Conservation (phyloP, 2,329 filamentous ascomycete genomes). For the Fusarium fracticaudum region DNA sequence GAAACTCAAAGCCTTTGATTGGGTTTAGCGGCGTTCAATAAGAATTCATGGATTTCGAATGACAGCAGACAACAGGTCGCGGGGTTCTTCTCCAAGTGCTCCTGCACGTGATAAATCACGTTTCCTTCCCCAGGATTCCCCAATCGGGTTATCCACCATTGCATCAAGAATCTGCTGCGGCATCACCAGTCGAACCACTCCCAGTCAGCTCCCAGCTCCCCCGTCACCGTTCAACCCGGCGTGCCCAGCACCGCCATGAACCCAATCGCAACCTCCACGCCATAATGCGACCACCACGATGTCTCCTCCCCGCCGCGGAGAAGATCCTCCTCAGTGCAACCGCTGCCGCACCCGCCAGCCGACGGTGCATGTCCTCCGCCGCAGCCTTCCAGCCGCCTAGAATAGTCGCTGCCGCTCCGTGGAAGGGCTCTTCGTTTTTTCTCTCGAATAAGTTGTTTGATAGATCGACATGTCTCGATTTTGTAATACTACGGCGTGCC, state of each 20-base stretch:
- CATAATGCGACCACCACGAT: slow-evolving; percentile 49
- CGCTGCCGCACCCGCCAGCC: slow-evolving; percentile 30
- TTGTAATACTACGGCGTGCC: slow-evolving; percentile 43
- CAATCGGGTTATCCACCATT: slow-evolving; percentile 26
- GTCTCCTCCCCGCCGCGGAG: slow-evolving; percentile 44
- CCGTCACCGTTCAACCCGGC: slow-evolving; percentile 25
- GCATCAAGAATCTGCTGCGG: slow-evolving; percentile 28
- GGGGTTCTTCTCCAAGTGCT: not conserved
- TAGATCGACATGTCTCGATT: slow-evolving; percentile 51
- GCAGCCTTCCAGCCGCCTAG: slow-evolving; percentile 38
- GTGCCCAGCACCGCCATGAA: slow-evolving; percentile 38
- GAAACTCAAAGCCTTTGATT: not conserved
- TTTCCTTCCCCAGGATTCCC: slow-evolving; percentile 33
- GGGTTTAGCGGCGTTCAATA: slow-evolving; percentile 23
- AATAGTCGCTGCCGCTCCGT: slow-evolving; percentile 30
- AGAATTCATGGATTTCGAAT: slow-evolving; percentile 11
- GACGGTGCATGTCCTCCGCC: slow-evolving; percentile 47
- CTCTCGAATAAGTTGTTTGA: slow-evolving; percentile 50
- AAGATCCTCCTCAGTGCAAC: slow-evolving; percentile 41
- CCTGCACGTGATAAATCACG: slow-evolving; percentile 38
- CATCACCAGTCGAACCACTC: slow-evolving; percentile 40
- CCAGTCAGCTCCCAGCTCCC: slow-evolving; percentile 4
- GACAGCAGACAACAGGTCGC: not conserved
- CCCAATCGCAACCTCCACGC: slow-evolving; percentile 39
- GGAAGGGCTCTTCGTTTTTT: slow-evolving; percentile 44